Evolutionary conservation across 2,329 filamentous ascomycete genomes (phyloP).

Genomic region (Fusarium sp.): DNA sequence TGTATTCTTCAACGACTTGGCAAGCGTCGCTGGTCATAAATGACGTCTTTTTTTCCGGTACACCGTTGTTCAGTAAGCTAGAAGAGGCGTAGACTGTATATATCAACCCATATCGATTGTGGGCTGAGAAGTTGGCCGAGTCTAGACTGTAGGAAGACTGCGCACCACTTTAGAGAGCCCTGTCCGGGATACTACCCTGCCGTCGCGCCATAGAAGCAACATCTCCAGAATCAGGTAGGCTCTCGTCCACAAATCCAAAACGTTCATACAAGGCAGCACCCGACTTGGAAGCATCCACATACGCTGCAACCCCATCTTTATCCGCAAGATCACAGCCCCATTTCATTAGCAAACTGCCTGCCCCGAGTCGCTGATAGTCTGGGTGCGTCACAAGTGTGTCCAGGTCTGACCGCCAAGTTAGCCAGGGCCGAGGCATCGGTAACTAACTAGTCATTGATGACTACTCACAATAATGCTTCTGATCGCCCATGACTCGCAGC

Average conservation of each 20-base stretch:
- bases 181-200: neutral
- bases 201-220: slow-evolving; percentile 33
- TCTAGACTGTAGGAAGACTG: neutral
- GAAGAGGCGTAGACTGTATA: neutral
- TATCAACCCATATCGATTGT: too few species aligned
- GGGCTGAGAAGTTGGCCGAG: neutral
- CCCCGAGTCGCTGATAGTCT: slow-evolving; percentile 45
- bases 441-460: neutral
- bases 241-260: slow-evolving; percentile 37
- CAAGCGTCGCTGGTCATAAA: neutral
- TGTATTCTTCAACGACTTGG: neutral
- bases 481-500: slow-evolving; percentile 31
- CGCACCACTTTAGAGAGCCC: neutral
- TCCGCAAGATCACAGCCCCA: slow-evolving; percentile 46
- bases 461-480: slow-evolving; percentile 35
- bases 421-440: neutral
- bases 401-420: slow-evolving; percentile 32
- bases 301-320: slow-evolving; percentile 32
- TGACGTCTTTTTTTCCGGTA: neutral
- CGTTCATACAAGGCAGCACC: slow-evolving; percentile 28
- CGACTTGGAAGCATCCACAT: slow-evolving; percentile 43
- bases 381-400: slow-evolving; percentile 47
- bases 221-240: slow-evolving; percentile 20
- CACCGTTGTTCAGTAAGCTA: neutral
- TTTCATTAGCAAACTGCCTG: slow-evolving; percentile 42